Evolutionary conservation across 805 yeast genomes (phyloP), one percentile per base, ranked within the genome.

Genomic region (Torulaspora gathmanii): DNA sequence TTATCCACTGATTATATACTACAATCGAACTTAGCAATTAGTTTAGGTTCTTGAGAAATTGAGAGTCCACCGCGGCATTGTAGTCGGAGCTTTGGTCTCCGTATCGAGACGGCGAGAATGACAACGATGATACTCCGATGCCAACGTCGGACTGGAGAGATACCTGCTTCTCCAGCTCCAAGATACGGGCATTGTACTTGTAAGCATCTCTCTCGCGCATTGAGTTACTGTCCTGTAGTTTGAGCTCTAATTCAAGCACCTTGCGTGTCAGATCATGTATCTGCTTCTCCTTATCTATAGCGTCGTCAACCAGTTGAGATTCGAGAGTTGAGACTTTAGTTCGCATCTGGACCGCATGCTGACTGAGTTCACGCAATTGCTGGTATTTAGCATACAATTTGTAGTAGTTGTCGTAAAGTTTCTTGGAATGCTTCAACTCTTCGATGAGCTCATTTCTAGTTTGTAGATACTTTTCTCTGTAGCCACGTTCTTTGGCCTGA

Each of bases 341-440:
- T 30, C 56, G 57, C 23, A 47, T 28, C 19, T 52, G 46, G 3
- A 52, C 27, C 16, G 52, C 37, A 25, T 44, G 45, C 16, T 38
- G 31, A 13, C 40, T 34, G 10, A 36, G 31, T 8, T 38, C 37
- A 20, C 58, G 61, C 33, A 64, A 49, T 2, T 53, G 58, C 36
- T 59, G 65, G 48, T 68, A 64, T 46, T 61, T 68, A 13, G 52
- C 48, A 27, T 58, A 61, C 25, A 66, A 60, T 23, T 55, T 52
- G 41, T 59, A 64, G 38, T 61, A 68, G 10, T 69, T 63, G 43
- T 69, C 72, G 43, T 61, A 68, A 4, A 68, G 41, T 43, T 55
- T 54, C 42, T 67, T 64, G 4, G 65, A 57, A 35, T 65, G 65
- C 43, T 57, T 59, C 45, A 68, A 51, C 46, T 68, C 71, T 9